Evolutionary conservation across 2,329 filamentous ascomycete species (phyloP).

Genomic region (Arthrobotrys sinensis): DNA sequence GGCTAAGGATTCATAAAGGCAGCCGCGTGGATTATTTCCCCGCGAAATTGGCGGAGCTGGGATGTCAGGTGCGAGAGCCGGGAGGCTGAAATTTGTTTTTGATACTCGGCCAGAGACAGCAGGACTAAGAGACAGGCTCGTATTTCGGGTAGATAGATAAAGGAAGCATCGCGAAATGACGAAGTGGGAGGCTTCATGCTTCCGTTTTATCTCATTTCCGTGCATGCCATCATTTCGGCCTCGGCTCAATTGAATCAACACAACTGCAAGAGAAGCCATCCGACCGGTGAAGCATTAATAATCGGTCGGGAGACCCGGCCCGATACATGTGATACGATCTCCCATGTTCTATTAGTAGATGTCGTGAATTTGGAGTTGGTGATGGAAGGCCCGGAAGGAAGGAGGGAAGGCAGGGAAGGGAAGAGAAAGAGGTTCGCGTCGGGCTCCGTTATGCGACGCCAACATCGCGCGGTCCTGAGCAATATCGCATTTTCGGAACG

Average conservation of each 20-base stretch:
- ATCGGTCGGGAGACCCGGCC: slow-evolving; percentile 20
- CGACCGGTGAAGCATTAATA: slow-evolving; percentile 22
- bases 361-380: neutral
- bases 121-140: slow-evolving; percentile 12
- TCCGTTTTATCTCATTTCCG: slow-evolving; percentile 18
- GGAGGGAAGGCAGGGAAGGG: neutral
- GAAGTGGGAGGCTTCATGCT: slow-evolving; percentile 22
- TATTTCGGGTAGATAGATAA: slow-evolving; percentile 28
- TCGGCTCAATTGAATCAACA: slow-evolving; percentile 32
- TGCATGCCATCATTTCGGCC: slow-evolving; percentile 16
- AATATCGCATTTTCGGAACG: slow-evolving; percentile 30
- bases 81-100: neutral
- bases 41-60: slow-evolving; percentile 15
- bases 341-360: neutral
- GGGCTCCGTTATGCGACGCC: slow-evolving; percentile 3
- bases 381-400: neutral
- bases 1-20: slow-evolving; percentile 36
- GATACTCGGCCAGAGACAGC: slow-evolving; percentile 15
- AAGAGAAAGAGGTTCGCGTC: neutral
- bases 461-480: slow-evolving; percentile 1
- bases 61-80: neutral
- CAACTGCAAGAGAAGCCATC: neutral
- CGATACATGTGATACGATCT: neutral
- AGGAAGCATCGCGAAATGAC: slow-evolving; percentile 17
- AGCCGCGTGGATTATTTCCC: slow-evolving; percentile 25